These are phyloP conservation scores for Pyrus pyrifolia DNA, from an alignment of 306 rosid genomes.

Conservation along the genomic window DNA sequence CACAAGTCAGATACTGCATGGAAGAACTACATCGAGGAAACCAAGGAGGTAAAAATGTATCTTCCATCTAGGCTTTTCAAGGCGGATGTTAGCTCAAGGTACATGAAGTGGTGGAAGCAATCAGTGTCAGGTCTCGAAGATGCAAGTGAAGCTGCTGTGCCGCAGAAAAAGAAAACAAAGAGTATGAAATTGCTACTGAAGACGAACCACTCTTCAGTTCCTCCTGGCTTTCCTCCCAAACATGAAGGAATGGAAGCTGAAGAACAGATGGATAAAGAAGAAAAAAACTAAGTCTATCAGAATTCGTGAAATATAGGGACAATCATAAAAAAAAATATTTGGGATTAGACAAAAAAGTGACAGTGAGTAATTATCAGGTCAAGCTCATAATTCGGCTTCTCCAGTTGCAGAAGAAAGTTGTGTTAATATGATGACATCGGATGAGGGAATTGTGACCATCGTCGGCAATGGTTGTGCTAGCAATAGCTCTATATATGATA, in stretches of 20 bases:
- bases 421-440: neutral
- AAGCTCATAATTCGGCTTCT: neutral
- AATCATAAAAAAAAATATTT: neutral
- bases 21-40: slow-evolving; percentile 19
- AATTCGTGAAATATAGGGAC: neutral
- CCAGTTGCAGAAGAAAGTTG: neutral
- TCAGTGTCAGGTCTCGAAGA: neutral
- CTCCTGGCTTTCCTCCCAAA: neutral
- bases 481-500: neutral
- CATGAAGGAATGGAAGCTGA: neutral
- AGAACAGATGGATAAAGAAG: neutral
- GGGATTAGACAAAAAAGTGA: neutral
- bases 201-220: neutral
- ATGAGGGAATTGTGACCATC: neutral
- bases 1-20: slow-evolving; percentile 21
- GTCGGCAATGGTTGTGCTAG: neutral
- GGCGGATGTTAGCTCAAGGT: slow-evolving; percentile 16
- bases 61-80: slow-evolving; percentile 29
- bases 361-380: neutral
- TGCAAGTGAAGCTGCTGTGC: neutral
- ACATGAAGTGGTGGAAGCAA: slow-evolving; percentile 16
- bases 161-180: neutral
- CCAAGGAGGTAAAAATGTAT: slow-evolving; percentile 10
- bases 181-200: neutral
- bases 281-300: neutral